phyloP scores from a whole-genome alignment of 1,284 basidiomycete genomes.

The Cryptococcus neoformans region DNA sequence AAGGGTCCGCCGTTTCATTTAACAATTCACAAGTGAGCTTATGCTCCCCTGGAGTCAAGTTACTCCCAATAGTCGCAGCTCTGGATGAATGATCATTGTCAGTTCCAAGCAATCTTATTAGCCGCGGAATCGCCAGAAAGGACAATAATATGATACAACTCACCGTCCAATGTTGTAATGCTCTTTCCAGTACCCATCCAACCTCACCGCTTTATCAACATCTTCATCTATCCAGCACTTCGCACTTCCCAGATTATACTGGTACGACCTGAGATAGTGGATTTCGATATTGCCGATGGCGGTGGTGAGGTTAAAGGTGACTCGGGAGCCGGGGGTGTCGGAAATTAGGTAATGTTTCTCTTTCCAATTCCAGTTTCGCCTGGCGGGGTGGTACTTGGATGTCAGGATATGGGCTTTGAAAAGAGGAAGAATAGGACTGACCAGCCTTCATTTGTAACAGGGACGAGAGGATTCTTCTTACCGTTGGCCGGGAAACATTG shows the following conservation, averaged over 20 bases:
- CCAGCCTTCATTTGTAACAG: conserved; percentile 33
- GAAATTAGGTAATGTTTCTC: conserved; percentile 41
- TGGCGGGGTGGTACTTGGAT: not conserved
- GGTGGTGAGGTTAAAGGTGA: conserved; percentile 34
- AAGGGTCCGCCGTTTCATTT: conserved; percentile 34
- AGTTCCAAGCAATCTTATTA: not conserved
- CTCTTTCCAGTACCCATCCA: conserved; percentile 39
- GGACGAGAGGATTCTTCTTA: conserved; percentile 24
- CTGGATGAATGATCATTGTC: conserved; percentile 1
- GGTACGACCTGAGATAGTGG: conserved; percentile 34
- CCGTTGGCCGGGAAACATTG: conserved; percentile 36
- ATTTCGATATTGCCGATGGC: conserved; percentile 33
- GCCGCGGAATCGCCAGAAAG: not conserved
- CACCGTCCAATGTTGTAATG: conserved; percentile 31
- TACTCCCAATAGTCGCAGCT: conserved; percentile 24
- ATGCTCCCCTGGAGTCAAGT: conserved; percentile 33
- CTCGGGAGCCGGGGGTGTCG: conserved; percentile 31
- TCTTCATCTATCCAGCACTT: conserved; percentile 43
- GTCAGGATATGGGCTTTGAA: not conserved
- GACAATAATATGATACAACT: conserved; percentile 3
- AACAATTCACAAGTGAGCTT: conserved; percentile 36
- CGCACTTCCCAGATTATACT: conserved; percentile 34
- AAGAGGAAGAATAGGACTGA: conserved; percentile 9
- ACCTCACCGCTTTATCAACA: conserved; percentile 6
- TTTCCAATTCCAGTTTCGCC: conserved; percentile 40